Base-by-base conservation (phyloP, 2,329 filamentous ascomycete species). In the Pseudocercospora fijiensis region DNA sequence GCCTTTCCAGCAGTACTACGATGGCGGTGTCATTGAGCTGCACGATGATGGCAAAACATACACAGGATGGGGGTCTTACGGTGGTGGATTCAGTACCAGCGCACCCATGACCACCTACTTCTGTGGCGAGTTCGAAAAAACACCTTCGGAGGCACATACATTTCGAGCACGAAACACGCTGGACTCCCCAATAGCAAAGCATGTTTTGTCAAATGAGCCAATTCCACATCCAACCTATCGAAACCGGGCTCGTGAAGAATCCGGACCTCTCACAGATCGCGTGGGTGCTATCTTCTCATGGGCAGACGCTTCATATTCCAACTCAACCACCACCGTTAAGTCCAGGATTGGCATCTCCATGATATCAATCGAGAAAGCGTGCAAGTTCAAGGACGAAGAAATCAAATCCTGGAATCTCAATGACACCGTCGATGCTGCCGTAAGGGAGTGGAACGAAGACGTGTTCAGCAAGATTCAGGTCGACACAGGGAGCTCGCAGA, bases 331-430 rank as follows among this genome's bases (percentile, higher is more conserved):
- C 0, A 74, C 75, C 2, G 65, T 86, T 24, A 81, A 76, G 20
- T 86, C 84, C 0, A 77, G 81, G 30, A 86, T 90, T 0, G 88
- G 88, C 1, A 84, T 90, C 10, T 90, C 87, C 0, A 90, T 88
- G 76, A 84, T 90, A n/a, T 90, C 87, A 0, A 73, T 80, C 0
- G 76, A 79, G 4, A 82, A 87, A 66, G 88, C 87, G 4, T 90
- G 88, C 72, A 60, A 73, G 9, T 87, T 84, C 65, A 79, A 88
- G 20, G 76, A 88, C 47, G 67, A 71, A 1, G 85, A 90, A 69
- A 86, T 90, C 13, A 80, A 84, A 0, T 70, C 70, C 2, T 73
- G 72, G 68, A 69, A 69, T 30, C 26, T 75, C 20, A 66, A 73
- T 55, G 68, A 70, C 26, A 69, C 70, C 18, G 71, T 72, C n/a